Evolutionary conservation across 306 rosid species (phyloP), one percentile per base, ranked within the genome.

Genomic region (Ceratonia siliqua): DNA sequence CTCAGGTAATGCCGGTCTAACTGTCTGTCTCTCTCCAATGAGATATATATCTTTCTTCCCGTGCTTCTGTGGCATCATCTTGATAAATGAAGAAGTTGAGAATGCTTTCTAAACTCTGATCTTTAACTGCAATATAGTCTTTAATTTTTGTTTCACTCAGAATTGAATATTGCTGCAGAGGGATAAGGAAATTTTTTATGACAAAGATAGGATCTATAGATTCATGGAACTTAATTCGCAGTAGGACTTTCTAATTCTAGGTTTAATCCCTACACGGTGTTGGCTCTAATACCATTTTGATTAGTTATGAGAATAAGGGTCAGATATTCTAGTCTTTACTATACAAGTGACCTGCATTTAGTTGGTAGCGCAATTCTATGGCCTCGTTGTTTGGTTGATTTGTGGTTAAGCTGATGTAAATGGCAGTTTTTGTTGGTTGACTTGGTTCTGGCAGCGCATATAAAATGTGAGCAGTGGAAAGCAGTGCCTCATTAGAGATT

Each of bases 1-100:
- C 96, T 77, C 96, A 89, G 83, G 93, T 89, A 81, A 72, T 56
- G 46, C 59, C 68, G 46, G 53, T 78, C 63, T 72, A 45, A 58
- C 68, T 54, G 53, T 78, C 63, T 72, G 50, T 52, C 52, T 21
- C 61, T 17, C 11, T 61, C 12, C 5, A 62, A 46, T 48, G 54
- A 13, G 18, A 38, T 62, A 25, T 49, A 28, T 72, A 71, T 69
- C 62, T 63, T 36, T 53, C 38, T 28, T 64, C 20, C 33, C 33
- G 12, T 36, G 46, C 14, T 39, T 24, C 30, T 24, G 15, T 49
- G 54, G 46, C 14, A n/a, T 27, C 62, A 20, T 69, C 25, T 53
- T 67, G 64, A 45, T 55, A 36, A 46, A 72, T 77, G 61, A 70
- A 27, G 58, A 17, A 36, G 46, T 57, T 58, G n/a, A 53, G 27